Evolutionary conservation across 164 flowering plant species (phyloP).

Genomic region (Vitis rotundifolia): DNA sequence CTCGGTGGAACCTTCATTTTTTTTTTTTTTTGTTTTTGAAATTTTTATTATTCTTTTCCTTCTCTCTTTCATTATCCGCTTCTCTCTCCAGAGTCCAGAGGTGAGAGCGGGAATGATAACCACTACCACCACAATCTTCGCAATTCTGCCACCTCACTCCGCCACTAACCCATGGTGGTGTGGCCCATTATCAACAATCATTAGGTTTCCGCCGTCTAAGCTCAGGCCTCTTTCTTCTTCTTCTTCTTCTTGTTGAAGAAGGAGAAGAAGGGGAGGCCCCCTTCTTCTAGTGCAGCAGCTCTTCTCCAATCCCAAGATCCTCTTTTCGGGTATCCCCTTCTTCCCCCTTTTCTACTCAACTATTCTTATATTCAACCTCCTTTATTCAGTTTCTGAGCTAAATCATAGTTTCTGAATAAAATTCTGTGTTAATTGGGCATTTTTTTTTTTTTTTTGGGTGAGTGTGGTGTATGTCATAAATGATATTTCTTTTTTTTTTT

Average conservation of each 20-base stretch:
- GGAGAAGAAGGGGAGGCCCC: conserved; percentile 2
- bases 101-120: conserved; percentile 13
- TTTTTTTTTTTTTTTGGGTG: too few species aligned
- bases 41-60: too few species aligned
- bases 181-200: neutral
- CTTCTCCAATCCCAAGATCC: conserved; percentile 10
- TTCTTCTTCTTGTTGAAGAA: conserved; percentile 20
- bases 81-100: neutral
- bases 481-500: too few species aligned
- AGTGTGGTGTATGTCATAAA: too few species aligned
- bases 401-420: neutral
- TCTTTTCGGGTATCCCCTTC: conserved; percentile 22
- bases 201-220: conserved; percentile 4
- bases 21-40: too few species aligned
- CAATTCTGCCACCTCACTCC: conserved; percentile 2
- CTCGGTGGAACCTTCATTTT: conserved; percentile 55
- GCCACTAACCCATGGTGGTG: conserved; percentile 7
- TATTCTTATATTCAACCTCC: neutral
- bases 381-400: neutral
- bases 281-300: conserved; percentile 9
- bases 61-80: neutral
- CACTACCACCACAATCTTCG: neutral
- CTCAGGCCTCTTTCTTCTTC: conserved; percentile 17
- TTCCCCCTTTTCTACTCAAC: neutral
- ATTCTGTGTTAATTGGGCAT: neutral